Conservation (phyloP, 805 yeast species). For the Hanseniaspora clermontiae region DNA sequence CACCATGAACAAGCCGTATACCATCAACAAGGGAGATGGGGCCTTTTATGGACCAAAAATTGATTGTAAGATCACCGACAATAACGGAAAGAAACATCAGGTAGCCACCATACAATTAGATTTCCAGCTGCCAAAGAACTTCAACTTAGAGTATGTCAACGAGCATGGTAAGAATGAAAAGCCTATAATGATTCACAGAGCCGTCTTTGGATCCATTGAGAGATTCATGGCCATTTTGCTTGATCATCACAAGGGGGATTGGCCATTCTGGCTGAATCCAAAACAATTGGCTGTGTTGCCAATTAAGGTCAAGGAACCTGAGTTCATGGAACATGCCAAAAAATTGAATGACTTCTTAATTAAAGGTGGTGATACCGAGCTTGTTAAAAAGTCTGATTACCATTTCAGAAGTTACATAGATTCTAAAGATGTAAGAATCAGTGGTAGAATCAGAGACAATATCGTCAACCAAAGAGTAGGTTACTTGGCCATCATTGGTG, state of each 20-base stretch:
- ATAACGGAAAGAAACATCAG: slow-evolving; percentile 71
- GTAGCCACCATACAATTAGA: slow-evolving; percentile 93
- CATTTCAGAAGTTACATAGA: slow-evolving; percentile 69
- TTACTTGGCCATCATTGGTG: slow-evolving; percentile 77
- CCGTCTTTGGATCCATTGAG: slow-evolving; percentile 89
- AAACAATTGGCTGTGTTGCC: slow-evolving; percentile 81
- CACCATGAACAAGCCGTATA: slow-evolving; percentile 46
- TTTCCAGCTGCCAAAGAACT: slow-evolving; percentile 82
- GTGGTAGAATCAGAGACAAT: slow-evolving; percentile 70
- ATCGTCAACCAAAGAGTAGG: slow-evolving; percentile 52
- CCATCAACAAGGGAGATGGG: slow-evolving; percentile 82
- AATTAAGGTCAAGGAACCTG: slow-evolving; percentile 45
- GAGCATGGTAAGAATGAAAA: slow-evolving; percentile 40
- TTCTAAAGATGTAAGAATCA: slow-evolving; percentile 61
- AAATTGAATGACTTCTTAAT: slow-evolving; percentile 28
- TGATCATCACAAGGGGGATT: slow-evolving; percentile 80
- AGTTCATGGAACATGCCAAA: slow-evolving; percentile 37
- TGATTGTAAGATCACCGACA: slow-evolving; percentile 72
- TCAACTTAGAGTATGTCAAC: slow-evolving; percentile 55
- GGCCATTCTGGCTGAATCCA: slow-evolving; percentile 98
- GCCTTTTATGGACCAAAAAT: slow-evolving; percentile 94
- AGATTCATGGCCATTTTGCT: slow-evolving; percentile 81
- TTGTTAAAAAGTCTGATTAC: slow-evolving; percentile 42
- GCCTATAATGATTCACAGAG: slow-evolving; percentile 94
- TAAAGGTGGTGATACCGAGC: slow-evolving; percentile 28